Evolutionary conservation across 1,284 basidiomycete genomes (phyloP).

Genomic region (Cutaneotrichosporon sp.): DNA sequence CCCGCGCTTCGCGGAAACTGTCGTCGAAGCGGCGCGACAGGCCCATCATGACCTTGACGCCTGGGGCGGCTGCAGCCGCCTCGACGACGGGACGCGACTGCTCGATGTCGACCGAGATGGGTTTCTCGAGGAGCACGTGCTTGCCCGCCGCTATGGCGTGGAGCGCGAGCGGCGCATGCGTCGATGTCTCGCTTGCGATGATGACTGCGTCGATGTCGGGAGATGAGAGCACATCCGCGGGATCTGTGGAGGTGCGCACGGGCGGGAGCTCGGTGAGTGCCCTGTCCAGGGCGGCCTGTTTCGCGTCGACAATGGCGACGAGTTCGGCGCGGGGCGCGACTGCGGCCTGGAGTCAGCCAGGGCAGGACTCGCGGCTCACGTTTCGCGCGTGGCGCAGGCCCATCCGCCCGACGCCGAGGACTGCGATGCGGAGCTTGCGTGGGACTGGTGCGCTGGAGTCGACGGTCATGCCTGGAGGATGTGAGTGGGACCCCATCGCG

Average conservation of each 20-base stretch:
- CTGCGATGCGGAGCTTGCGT: conserved; percentile 19
- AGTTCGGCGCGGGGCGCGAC: conserved; percentile 23
- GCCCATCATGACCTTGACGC: conserved; percentile 36
- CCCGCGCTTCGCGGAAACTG: conserved; percentile 22
- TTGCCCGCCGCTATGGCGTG: conserved; percentile 23
- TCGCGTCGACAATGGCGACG: conserved; percentile 22
- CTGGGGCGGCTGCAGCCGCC: conserved; percentile 19
- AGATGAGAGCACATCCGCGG: conserved; percentile 10
- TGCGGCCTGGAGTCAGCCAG: conserved; percentile 9
- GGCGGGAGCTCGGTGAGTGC: conserved; percentile 17
- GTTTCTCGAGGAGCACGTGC: conserved; percentile 41
- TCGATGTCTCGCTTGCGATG: conserved; percentile 26
- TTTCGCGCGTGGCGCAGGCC: conserved; percentile 26
- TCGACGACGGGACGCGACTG: conserved; percentile 24
- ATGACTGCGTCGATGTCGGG: conserved; percentile 25
- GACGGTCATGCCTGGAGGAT: too few relatives aligned
- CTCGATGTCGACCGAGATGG: conserved; percentile 34
- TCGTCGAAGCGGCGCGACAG: conserved; percentile 39
- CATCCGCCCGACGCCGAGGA: conserved; percentile 32
- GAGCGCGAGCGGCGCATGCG: conserved; percentile 24
- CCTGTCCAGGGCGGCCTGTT: background rate
- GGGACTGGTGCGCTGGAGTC: too few relatives aligned
- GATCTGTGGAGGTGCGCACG: background rate
- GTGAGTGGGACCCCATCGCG: too few relatives aligned
- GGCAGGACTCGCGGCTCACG: background rate